Conservation (phyloP, 2,329 filamentous ascomycete species). For the Pseudocercospora eumusae region DNA sequence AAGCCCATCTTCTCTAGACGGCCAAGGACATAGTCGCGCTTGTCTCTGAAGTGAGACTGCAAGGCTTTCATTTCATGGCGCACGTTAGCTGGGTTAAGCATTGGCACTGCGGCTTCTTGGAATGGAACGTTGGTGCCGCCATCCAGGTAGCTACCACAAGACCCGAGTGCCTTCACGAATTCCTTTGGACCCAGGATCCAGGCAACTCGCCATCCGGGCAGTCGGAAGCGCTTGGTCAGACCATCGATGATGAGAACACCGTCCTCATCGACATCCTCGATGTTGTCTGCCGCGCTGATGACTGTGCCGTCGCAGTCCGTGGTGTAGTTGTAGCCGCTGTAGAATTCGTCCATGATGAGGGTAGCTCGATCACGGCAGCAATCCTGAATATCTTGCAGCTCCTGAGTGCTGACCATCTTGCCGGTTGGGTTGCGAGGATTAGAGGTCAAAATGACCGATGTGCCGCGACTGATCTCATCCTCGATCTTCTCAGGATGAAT, state of each 20-base stretch:
- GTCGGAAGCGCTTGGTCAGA: constrained; percentile 92
- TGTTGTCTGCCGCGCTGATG: constrained; percentile 84
- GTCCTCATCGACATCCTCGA: constrained; percentile 84
- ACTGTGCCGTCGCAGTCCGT: constrained; percentile 86
- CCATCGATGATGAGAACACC: constrained; percentile 89
- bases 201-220: constrained; percentile 93
- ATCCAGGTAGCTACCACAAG: constrained; percentile 90
- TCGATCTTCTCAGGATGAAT: constrained; percentile 92
- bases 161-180: constrained; percentile 90
- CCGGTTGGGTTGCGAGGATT: constrained; percentile 96
- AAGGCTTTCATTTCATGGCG: constrained; percentile 84
- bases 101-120: constrained; percentile 87
- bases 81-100: constrained; percentile 86
- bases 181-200: constrained; percentile 89
- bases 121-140: constrained; percentile 93
- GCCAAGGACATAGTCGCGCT: constrained; percentile 86
- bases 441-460: constrained; percentile 81
- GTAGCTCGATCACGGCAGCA: constrained; percentile 88
- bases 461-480: constrained; percentile 54
- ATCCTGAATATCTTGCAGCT: constrained; percentile 87
- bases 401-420: constrained; percentile 78
- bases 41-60: constrained; percentile 85
- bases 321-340: constrained; percentile 90
- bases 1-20: constrained; percentile 86
- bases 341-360: constrained; percentile 95